These are phyloP conservation scores for Osmanthus fragrans DNA, from an alignment of 257 asterid species.

Conservation along the genomic window DNA sequence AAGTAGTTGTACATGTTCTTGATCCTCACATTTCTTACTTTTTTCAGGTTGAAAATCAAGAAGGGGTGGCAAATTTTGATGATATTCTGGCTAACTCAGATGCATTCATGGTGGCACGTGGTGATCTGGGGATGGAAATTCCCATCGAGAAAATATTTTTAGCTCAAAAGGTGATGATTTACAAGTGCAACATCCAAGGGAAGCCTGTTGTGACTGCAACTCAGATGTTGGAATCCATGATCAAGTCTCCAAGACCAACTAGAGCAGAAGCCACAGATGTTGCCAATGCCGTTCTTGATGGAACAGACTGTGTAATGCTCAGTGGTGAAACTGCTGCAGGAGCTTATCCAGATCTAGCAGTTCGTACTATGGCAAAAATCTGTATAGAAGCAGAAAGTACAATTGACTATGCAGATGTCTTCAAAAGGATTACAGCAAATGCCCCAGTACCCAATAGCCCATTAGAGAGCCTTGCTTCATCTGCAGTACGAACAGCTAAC, in stretches of 20 bases:
- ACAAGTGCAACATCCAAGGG: constrained; percentile 89
- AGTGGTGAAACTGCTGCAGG: constrained; percentile 97
- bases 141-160: constrained; percentile 85
- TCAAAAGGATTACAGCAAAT: constrained; percentile 63
- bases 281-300: constrained; percentile 88
- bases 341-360: constrained; percentile 91
- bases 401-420: constrained; percentile 65
- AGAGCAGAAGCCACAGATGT: constrained; percentile 95
- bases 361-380: constrained; percentile 81
- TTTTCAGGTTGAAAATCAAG: constrained; percentile 81
- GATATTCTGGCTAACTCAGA: constrained; percentile 80
- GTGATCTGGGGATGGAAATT: constrained; percentile 89
- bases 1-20: constrained; percentile 2
- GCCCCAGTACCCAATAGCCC: constrained; percentile 94
- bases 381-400: constrained; percentile 88
- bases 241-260: constrained; percentile 89
- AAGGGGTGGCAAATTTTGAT: constrained; percentile 90
- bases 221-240: constrained; percentile 93
- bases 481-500: constrained; percentile 84
- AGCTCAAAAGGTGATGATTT: constrained; percentile 88
- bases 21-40: constrained; percentile 3
- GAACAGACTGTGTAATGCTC: constrained; percentile 91
- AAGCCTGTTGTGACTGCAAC: constrained; percentile 94
- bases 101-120: constrained; percentile 94
- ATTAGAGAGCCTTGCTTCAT: constrained; percentile 77